phyloP scores from a whole-genome alignment of 2,329 filamentous ascomycete genomes.

The Stagonosporopsis cucurbitacearum region DNA sequence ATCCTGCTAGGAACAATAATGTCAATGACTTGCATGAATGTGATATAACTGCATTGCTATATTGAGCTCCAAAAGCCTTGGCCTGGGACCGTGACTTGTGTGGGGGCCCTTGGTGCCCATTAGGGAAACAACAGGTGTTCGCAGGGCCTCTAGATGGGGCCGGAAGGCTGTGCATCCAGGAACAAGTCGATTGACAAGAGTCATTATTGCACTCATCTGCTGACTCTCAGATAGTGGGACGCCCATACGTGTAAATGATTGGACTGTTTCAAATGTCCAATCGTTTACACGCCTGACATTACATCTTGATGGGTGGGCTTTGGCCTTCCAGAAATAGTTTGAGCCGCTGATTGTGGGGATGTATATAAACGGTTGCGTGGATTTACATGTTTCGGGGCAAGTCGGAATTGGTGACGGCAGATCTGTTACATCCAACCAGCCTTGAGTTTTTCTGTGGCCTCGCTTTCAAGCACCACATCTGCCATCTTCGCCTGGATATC shows the following conservation, averaged over 20 bases:
- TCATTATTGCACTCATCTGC: neutral
- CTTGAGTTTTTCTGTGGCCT: constrained; percentile 50
- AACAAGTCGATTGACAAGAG: neutral
- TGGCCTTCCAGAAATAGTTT: neutral
- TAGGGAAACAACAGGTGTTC: constrained; percentile 5
- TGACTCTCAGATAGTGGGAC: neutral
- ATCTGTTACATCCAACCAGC: constrained; percentile 43
- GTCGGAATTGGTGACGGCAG: constrained; percentile 7
- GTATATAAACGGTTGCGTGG: constrained; percentile 4
- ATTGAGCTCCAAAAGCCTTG: neutral
- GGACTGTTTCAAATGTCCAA: neutral
- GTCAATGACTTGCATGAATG: neutral
- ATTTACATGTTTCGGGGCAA: constrained; percentile 9
- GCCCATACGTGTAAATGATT: neutral
- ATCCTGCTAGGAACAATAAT: neutral
- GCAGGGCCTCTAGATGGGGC: neutral
- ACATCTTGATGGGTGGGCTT: neutral
- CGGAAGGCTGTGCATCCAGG: neutral
- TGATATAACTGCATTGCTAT: neutral
- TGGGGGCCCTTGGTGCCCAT: neutral
- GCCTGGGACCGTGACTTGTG: constrained; percentile 1
- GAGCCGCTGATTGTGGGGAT: constrained; percentile 3
- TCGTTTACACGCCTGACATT: neutral
- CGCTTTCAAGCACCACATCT: constrained; percentile 53
- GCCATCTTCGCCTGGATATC: constrained; percentile 57